Conservation (phyloP, 371 early-diverging fungal species). For the Rhizomucor miehei region DNA sequence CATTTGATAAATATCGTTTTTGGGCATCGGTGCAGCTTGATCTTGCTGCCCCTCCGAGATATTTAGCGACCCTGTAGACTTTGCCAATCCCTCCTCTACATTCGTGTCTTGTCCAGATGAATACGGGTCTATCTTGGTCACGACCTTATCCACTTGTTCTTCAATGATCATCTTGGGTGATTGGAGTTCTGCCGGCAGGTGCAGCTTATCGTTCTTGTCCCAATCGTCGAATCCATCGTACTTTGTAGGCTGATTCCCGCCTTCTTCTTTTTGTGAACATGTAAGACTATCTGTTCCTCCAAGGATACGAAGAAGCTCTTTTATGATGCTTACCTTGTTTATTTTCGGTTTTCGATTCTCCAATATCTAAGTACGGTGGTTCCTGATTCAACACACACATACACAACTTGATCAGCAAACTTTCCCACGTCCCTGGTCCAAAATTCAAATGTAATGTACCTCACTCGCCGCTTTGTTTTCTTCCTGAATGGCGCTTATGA, state of each 20-base stretch:
- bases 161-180: conserved; percentile 56
- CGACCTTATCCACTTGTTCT: conserved; percentile 51
- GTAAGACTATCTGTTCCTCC: background rate
- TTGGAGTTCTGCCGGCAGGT: conserved; percentile 43
- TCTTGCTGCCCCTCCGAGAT: background rate
- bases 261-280: background rate
- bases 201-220: conserved; percentile 12
- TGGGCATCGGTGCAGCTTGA: conserved; percentile 17
- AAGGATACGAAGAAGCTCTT: no score
- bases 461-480: conserved; percentile 32
- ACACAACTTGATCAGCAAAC: background rate
- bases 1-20: conserved; percentile 29
- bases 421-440: no score
- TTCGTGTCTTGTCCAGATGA: background rate
- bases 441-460: conserved; percentile 19
- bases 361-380: conserved; percentile 48
- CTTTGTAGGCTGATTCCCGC: background rate
- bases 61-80: background rate
- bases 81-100: background rate
- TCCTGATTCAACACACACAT: conserved; percentile 21
- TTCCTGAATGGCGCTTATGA: conserved; percentile 61
- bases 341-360: conserved; percentile 21
- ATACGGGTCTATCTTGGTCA: conserved; percentile 42
- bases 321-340: conserved; percentile 17
- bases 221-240: conserved; percentile 46